These are phyloP conservation scores for Verticillium dahliae DNA, from an alignment of 2,329 filamentous ascomycete species.

Conservation along the genomic window DNA sequence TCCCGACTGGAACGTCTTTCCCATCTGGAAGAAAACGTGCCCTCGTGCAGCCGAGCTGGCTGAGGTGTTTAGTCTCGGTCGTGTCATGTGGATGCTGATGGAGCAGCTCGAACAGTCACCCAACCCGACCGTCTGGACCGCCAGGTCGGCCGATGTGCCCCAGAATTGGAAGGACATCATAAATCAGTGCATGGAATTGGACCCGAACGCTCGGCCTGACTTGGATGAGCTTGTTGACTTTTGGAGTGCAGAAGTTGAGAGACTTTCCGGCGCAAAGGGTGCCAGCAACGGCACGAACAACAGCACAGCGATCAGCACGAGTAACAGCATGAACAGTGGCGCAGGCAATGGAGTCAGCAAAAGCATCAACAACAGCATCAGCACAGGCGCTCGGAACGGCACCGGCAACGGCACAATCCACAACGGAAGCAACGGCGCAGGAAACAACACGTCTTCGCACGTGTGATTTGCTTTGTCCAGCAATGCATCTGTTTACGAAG, in stretches of 20 bases:
- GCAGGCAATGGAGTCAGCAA: neutral
- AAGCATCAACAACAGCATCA: too few species aligned
- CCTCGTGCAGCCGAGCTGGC: constrained; percentile 13
- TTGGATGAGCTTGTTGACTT: constrained; percentile 10
- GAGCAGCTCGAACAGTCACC: constrained; percentile 10
- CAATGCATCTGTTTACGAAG: neutral
- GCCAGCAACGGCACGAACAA: neutral
- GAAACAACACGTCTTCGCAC: neutral
- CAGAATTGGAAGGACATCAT: constrained; percentile 7
- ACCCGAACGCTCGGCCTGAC: constrained; percentile 9
- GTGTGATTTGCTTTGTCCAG: neutral
- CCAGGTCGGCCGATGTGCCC: constrained; percentile 7
- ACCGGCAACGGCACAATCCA: neutral
- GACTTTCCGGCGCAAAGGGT: neutral
- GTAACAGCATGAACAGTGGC: neutral
- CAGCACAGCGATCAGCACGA: too few species aligned
- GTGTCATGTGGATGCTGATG: constrained; percentile 15
- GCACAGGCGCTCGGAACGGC: too few species aligned
- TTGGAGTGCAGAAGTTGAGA: constrained; percentile 2
- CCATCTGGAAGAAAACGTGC: constrained; percentile 10
- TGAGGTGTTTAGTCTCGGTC: constrained; percentile 13
- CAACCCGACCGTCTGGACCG: constrained; percentile 5
- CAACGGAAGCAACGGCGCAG: neutral
- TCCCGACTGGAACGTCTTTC: constrained; percentile 13
- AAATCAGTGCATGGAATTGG: constrained; percentile 4